Evolutionary conservation across 2,329 filamentous ascomycete genomes (phyloP).

Genomic region (Monosporascus cannonballus): DNA sequence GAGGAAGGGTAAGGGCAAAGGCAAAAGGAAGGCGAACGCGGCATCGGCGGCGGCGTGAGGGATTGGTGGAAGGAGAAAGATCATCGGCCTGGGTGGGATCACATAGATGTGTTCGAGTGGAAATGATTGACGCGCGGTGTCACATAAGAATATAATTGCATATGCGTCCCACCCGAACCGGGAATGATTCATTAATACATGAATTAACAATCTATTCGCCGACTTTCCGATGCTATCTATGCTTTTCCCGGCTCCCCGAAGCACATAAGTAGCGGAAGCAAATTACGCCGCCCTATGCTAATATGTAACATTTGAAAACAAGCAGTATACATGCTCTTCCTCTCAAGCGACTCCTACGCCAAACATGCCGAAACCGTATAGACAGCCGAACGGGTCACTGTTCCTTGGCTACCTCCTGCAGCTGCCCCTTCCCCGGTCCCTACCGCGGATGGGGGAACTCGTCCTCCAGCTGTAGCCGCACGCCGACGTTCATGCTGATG

Average conservation of each 20-base stretch:
- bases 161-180: too few species aligned
- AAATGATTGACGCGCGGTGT: not conserved
- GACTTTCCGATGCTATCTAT: constrained; percentile 5
- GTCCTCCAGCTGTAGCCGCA: constrained; percentile 82
- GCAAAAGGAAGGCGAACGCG: constrained; percentile 1
- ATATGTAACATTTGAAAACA: not conserved
- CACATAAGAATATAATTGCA: not conserved
- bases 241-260: constrained; percentile 4
- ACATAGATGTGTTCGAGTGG: not conserved
- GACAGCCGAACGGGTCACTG: too few species aligned
- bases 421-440: constrained; percentile 4
- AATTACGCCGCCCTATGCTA: constrained; percentile 18
- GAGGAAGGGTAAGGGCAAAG: constrained; percentile 14
- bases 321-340: too few species aligned
- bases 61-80: constrained; percentile 1
- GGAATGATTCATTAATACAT: too few species aligned
- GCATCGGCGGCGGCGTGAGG: not conserved
- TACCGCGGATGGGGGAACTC: constrained; percentile 69
- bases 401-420: too few species aligned
- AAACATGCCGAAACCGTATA: not conserved
- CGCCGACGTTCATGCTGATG: constrained; percentile 98
- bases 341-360: too few species aligned
- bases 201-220: too few species aligned
- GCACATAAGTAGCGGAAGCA: constrained; percentile 1
- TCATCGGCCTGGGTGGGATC: not conserved